phyloP scores from a whole-genome alignment of 805 yeast species.

The Lachancea sp. region DNA sequence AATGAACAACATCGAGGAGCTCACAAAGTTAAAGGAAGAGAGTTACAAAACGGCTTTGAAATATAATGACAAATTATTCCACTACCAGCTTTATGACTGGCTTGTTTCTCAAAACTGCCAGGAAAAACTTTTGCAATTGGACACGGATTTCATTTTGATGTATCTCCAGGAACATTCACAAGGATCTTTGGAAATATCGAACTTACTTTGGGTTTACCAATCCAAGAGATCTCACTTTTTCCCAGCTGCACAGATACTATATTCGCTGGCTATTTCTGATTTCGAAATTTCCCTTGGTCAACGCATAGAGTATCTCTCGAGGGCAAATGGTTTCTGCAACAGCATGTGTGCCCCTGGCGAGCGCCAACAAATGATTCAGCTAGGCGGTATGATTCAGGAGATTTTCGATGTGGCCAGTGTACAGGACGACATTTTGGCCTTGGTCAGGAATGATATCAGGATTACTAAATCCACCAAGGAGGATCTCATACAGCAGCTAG shows the following conservation, averaged over 20 bases:
- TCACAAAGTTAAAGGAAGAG: slow-evolving; percentile 53
- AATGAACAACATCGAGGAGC: slow-evolving; percentile 37
- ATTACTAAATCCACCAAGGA: slow-evolving; percentile 40
- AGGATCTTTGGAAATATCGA: slow-evolving; percentile 54
- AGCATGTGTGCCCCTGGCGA: slow-evolving; percentile 72
- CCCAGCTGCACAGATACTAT: slow-evolving; percentile 78
- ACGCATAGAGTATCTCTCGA: slow-evolving; percentile 80
- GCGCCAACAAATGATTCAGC: slow-evolving; percentile 67
- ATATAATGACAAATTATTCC: slow-evolving; percentile 78
- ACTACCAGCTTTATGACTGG: slow-evolving; percentile 90
- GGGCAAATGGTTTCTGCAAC: slow-evolving; percentile 90
- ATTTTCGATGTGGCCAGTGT: slow-evolving; percentile 79
- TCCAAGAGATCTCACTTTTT: slow-evolving; percentile 73
- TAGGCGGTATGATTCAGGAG: slow-evolving; percentile 66
- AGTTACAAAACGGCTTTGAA: slow-evolving; percentile 70
- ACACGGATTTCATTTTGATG: slow-evolving; percentile 72
- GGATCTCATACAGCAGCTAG: slow-evolving; percentile 47
- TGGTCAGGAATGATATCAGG: slow-evolving; percentile 48
- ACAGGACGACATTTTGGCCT: slow-evolving; percentile 48
- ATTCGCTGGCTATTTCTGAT: slow-evolving; percentile 65
- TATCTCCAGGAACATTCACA: slow-evolving; percentile 65
- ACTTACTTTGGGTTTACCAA: slow-evolving; percentile 81
- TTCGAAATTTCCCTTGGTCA: slow-evolving; percentile 61
- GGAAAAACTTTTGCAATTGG: slow-evolving; percentile 69
- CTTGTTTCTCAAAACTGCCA: slow-evolving; percentile 70